Percentiles rank a stretch among this genome's conserved stretches.
Evolutionary conservation across 495 filamentous ascomycete species (phyloP).

Genomic region (Platismatia glauca): DNA sequence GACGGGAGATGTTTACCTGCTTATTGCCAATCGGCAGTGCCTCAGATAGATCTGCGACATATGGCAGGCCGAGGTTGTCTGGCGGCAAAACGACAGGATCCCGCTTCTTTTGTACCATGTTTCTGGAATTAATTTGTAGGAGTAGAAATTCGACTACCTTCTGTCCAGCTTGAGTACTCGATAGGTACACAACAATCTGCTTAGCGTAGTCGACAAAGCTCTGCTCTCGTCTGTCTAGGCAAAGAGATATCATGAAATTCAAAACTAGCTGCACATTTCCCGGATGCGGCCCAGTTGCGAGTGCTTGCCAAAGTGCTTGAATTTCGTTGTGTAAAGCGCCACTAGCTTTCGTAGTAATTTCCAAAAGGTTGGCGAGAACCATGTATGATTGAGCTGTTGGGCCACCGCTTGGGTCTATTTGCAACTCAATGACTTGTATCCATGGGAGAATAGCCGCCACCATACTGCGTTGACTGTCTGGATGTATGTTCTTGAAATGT

Average conservation of each 20-base stretch:
- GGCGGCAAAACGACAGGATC: constrained; percentile 62
- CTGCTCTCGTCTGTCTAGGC: constrained; percentile 86
- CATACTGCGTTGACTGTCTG: constrained; percentile 81
- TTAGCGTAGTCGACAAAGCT: constrained; percentile 97
- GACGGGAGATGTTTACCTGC: constrained; percentile 41
- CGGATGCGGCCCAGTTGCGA: constrained; percentile 84
- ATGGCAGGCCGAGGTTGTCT: constrained; percentile 68
- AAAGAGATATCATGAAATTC: constrained; percentile 90
- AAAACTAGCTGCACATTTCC: constrained; percentile 94
- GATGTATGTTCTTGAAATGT: constrained; percentile 77
- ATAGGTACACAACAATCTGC: constrained; percentile 92
- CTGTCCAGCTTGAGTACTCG: constrained; percentile 79
- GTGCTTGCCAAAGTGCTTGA: constrained; percentile 92
- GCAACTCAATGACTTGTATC: constrained; percentile 89
- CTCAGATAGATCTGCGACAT: constrained; percentile 74
- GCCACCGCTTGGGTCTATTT: constrained; percentile 88
- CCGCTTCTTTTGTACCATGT: constrained; percentile 82
- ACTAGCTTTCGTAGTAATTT: constrained; percentile 90
- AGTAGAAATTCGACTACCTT: constrained; percentile 92
- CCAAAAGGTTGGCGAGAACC: constrained; percentile 87
- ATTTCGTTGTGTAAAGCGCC: constrained; percentile 89
- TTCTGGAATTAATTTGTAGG: constrained; percentile 77
- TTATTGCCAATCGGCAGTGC: constrained; percentile 82
- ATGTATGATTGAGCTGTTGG: constrained; percentile 89
- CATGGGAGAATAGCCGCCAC: constrained; percentile 90